These are phyloP conservation scores for Picochlorum sp. DNA, from an alignment of 139 green algal genomes.

Conservation along the genomic window DNA sequence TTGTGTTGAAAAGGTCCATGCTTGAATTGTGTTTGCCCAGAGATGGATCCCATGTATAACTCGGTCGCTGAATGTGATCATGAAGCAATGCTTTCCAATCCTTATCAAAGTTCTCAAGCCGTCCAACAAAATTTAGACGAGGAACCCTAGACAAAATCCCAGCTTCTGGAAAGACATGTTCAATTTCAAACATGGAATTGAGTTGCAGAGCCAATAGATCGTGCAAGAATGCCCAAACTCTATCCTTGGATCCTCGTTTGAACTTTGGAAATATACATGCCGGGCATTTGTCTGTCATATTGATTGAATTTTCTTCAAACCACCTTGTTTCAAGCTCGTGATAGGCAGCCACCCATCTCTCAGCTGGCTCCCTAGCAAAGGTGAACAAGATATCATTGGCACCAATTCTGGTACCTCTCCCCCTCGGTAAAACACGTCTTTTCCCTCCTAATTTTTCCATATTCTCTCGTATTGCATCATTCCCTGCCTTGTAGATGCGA, in stretches of 20 bases:
- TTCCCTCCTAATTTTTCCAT: neutral
- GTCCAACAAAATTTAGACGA: neutral
- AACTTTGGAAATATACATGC: neutral
- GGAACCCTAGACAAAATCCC: neutral
- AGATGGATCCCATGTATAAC: neutral
- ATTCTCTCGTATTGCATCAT: neutral
- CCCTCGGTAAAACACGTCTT: too few relatives aligned
- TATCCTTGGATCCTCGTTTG: neutral
- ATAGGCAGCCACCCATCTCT: neutral
- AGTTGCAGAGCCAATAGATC: neutral
- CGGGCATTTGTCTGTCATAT: neutral
- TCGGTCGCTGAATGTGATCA: neutral
- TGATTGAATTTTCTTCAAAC: neutral
- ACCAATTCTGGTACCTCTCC: neutral
- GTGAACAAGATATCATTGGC: neutral
- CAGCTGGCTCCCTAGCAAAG: neutral
- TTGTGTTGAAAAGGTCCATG: neutral
- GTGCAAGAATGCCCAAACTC: neutral
- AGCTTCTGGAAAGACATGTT: neutral
- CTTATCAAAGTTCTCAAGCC: neutral
- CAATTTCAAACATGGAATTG: neutral
- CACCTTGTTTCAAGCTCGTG: neutral
- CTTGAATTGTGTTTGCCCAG: neutral
- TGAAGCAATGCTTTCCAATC: neutral
- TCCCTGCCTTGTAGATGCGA: neutral